Base-by-base conservation (phyloP, 441 rosid genomes). In the Corymbia citriodora region DNA sequence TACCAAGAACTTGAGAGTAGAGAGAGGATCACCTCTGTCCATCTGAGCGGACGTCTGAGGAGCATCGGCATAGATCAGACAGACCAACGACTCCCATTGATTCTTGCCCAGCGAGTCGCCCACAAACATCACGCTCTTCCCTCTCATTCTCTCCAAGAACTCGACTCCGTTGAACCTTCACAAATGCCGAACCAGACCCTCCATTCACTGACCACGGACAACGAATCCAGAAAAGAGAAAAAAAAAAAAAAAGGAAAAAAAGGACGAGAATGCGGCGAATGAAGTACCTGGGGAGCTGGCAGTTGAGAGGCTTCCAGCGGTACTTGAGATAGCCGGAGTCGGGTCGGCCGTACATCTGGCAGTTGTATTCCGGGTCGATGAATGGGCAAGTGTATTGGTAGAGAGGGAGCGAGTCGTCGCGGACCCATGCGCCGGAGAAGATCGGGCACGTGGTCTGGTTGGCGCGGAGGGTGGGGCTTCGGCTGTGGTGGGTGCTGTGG, bases 61-160 rank as follows among this genome's bases (percentile, higher is more conserved):
- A 87, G 93, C 93, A 6, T 96, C 89, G 63, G 97, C 92, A 87
- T 92, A 53, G 85, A 96, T 94, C 98, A 96, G 90, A 87, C 99
- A 98, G 87, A 95, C 94, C 94, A 98, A 92, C 53, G 99, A 97
- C 93, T 98, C 97, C 97, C 97, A 96, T 93, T 98, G 99, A 90
- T 97, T 96, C 91, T 96, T 92, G 21, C 99, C 98, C 54, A 98
- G 90, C 2, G 99, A 98, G 89, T 97, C 99, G 86, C 99, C 99
- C 65, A 96, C 99, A 88, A 97, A 97, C 98, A 97, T 95, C 92
- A 98, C 88, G 2, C 91, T 94, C 93, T 93, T 96, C 92, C 96
- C 96, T 87, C 92, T 93, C 99, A 98, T 95, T 87, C 93, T 93
- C 81, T 48, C 88, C 93, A 98, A 83, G 95, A 97, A 97, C 57